Base-by-base conservation (phyloP, 2,329 filamentous ascomycete genomes). In the Huntiella moniliformis region DNA sequence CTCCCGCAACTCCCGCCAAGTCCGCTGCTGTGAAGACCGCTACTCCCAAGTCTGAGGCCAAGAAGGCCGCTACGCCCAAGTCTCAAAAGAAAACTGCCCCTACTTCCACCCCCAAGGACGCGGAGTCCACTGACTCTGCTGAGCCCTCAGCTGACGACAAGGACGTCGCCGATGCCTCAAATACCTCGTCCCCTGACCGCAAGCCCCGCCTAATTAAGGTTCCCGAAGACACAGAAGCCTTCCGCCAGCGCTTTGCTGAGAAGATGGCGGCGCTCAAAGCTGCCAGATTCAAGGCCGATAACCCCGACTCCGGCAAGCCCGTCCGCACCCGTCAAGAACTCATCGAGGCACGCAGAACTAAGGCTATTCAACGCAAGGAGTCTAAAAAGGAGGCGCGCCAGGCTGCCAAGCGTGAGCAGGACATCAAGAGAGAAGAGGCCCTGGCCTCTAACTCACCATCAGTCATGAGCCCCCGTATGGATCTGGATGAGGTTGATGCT, bases 281-380 rank as follows among this genome's bases (percentile, higher is more conserved):
- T 7, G 77, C 78, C 18, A 79, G 91, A 50, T 48, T 48, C 35
- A 94, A 94, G 60, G 87, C 88, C 4, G 85, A 92, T 54, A 44
- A 48, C 40, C 84, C 82, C 4, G 70, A 78, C 1, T 78, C 92
- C 54, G 85, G 85, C 50, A 79, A 81, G 56, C 79, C 82, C 12
- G 83, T 88, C 48, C 77, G 82, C 52, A 93, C 84, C 50, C 76
- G 91, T 51, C 82, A 93, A 62, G 87, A 96, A 58, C 72, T 98
- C 10, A 85, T 98, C 54, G 91, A 96, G 61, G 74, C 83, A 38
- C 76, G 91, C 37, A 76, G 91, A 52, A 77, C 78, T 57, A 95
- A 94, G 64, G 82, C 93, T 59, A 80, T 84, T 50, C 77, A 86
- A 60, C 77, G 85, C 51, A 88, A 87, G 59, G 78, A 77, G 16